Evolutionary conservation across 2,329 filamentous ascomycete genomes (phyloP), one percentile per base, ranked within the genome.

Genomic region (Alternaria conjuncta): DNA sequence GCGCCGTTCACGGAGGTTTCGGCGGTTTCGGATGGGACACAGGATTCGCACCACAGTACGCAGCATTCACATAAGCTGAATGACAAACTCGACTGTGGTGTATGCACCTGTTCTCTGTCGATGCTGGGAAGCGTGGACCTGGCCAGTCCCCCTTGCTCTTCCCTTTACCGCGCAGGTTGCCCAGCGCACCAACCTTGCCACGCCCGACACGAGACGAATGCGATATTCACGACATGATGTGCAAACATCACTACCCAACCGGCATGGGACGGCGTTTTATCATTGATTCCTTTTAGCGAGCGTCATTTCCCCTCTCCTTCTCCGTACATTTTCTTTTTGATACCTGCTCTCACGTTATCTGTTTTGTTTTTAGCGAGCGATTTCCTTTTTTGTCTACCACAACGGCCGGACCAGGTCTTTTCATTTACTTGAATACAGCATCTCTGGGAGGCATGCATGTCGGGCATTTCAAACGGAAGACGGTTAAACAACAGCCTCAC

Each of bases 21-120:
- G 87, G 88, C 71, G 75, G 89, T 69, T 96, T 96, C 79, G 92
- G 92, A 72, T 97, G 93, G 92, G 93, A 91, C 79, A 91, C 92
- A 77, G 92, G 95, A 80, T 96, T 94, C 80, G 87, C 92, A 71
- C 82, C 87, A 74, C 86, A 87, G 70, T 90, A 88, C 77, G 87
- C 87, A 67, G 90, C 92, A 67, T 94, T 91, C 70, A 97, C 97
- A 85, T 97, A 92, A 92, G 65, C 32, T 57, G 66, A 43, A 65
- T 67, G 51, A 58, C 26, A 54, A 53, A 56, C 54, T 61, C 56
- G 11, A 65, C 68, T 72, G 73, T 73, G 67, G 61, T 69, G 70
- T 63, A 67, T 69, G 20, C 44, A 55, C 56, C 60, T 62, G 57
- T 63, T 63, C 70, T 71, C 71, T 69, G 71, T 76, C 73, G 69